A percentile compares a stretch with the other conserved stretches of the same genome.
Conservation (phyloP, 768 basidiomycete species). For the Lepiota brunneoincarnata region DNA sequence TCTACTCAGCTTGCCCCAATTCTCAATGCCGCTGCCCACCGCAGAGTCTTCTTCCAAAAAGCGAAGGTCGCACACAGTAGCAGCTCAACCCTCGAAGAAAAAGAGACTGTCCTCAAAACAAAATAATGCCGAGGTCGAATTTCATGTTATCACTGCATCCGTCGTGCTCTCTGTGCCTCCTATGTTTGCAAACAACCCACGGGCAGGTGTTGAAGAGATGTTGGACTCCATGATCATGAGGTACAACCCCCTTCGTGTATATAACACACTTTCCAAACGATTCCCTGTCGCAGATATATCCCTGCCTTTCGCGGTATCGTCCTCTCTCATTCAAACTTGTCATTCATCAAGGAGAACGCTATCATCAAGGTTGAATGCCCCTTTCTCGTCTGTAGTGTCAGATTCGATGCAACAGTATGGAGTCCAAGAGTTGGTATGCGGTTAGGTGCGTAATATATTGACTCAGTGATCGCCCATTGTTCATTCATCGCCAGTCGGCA, state of each 20-base stretch:
- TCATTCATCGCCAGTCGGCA: conserved; percentile 56
- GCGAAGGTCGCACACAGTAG: not conserved
- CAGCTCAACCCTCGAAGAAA: conserved; percentile 34
- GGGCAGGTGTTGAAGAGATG: conserved; percentile 80
- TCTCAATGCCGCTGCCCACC: not conserved
- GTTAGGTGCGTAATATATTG: conserved; percentile 51
- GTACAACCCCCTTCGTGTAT: conserved; percentile 39
- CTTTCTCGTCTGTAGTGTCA: conserved; percentile 70
- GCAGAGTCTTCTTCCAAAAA: conserved; percentile 3
- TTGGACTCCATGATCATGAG: conserved; percentile 95
- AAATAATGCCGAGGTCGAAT: conserved; percentile 44
- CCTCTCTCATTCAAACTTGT: conserved; percentile 78
- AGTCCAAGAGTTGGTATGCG: conserved; percentile 80
- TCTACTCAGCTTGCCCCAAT: not conserved
- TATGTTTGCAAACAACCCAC: conserved; percentile 71
- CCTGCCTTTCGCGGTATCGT: conserved; percentile 86
- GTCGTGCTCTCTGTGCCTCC: conserved; percentile 78
- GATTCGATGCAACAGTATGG: conserved; percentile 88
- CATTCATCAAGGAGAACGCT: conserved; percentile 62
- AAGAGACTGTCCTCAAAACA: conserved; percentile 31
- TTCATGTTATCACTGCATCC: conserved; percentile 60
- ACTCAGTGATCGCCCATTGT: not conserved
- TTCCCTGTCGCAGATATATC: conserved; percentile 65
- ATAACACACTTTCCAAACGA: not conserved
- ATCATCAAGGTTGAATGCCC: conserved; percentile 81